phyloP scores from a whole-genome alignment of 2,329 filamentous ascomycete species.

The Fusarium stilboides region DNA sequence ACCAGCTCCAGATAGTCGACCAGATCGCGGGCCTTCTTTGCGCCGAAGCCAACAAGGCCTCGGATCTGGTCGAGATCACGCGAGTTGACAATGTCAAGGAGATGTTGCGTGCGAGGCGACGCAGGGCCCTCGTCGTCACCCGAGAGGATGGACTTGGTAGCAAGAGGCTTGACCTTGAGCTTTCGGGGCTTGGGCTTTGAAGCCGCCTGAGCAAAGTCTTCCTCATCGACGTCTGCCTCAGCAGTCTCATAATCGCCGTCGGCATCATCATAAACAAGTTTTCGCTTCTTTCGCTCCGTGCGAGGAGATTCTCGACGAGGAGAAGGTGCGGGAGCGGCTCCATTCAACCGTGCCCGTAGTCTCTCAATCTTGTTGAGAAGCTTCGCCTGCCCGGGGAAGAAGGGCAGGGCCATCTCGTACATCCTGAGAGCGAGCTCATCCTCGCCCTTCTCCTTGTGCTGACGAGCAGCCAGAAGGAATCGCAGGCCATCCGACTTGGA shows the following conservation, averaged over 20 bases:
- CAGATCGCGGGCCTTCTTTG: slow-evolving; percentile 77
- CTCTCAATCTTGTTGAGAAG: slow-evolving; percentile 78
- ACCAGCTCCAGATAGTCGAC: slow-evolving; percentile 69
- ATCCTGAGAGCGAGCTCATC: slow-evolving; percentile 83
- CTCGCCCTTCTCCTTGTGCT: slow-evolving; percentile 88
- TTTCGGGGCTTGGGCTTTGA: slow-evolving; percentile 52
- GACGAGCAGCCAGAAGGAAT: slow-evolving; percentile 90
- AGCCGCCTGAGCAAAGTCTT: slow-evolving; percentile 48
- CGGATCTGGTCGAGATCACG: slow-evolving; percentile 76
- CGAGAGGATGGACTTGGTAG: slow-evolving; percentile 44
- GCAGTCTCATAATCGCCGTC: slow-evolving; percentile 59
- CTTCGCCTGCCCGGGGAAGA: slow-evolving; percentile 89
- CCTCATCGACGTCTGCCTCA: slow-evolving; percentile 61
- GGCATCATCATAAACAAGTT: slow-evolving; percentile 52
- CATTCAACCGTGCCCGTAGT: slow-evolving; percentile 67
- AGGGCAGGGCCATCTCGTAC: slow-evolving; percentile 87
- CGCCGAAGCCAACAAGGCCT: slow-evolving; percentile 77
- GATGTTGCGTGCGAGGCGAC: slow-evolving; percentile 71
- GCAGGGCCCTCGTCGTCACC: slow-evolving; percentile 60
- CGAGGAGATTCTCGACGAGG: slow-evolving; percentile 45
- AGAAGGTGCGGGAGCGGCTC: slow-evolving; percentile 41
- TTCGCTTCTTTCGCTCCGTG: slow-evolving; percentile 51
- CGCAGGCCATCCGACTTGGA: slow-evolving; percentile 85
- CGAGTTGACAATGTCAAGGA: slow-evolving; percentile 82
- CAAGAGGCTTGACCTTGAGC: slow-evolving; percentile 52